Percentiles rank a stretch among this genome's conserved stretches.
Evolutionary conservation across 176 grass and related monocot species (phyloP).

Genomic region (Hyparrhenia diplandra): DNA sequence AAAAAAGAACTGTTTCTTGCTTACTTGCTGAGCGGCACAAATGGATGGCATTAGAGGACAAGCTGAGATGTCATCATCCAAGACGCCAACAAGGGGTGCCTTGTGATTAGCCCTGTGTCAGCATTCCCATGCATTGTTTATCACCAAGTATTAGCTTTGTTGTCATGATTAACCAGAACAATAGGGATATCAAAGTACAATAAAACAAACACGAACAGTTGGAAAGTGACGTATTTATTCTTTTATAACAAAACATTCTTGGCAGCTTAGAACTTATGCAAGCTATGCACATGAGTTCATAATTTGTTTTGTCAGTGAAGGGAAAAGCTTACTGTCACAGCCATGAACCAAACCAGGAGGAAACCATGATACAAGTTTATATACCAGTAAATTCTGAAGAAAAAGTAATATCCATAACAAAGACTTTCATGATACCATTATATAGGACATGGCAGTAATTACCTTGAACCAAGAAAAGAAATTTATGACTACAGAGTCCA

Average conservation of each 20-base stretch:
- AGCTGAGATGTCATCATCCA: slow-evolving; percentile 18
- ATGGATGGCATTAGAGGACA: not conserved
- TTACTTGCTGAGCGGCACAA: not conserved
- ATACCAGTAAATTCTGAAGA: not conserved
- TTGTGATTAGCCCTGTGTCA: slow-evolving; percentile 9
- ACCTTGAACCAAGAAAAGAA: not conserved
- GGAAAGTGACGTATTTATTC: slow-evolving; percentile 8
- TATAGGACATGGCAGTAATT: not conserved
- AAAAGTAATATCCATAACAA: not conserved
- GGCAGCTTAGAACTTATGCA: not conserved
- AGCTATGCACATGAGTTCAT: not conserved
- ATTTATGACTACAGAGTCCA: not conserved
- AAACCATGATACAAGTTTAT: not conserved
- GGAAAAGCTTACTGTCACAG: not conserved
- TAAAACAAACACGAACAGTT: not conserved
- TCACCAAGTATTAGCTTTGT: not conserved
- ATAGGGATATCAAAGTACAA: slow-evolving; percentile 9
- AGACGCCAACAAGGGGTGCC: not conserved
- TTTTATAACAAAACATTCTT: slow-evolving; percentile 13
- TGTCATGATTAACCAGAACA: slow-evolving; percentile 1
- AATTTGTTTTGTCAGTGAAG: not conserved
- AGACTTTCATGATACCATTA: not conserved
- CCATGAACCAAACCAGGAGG: not conserved
- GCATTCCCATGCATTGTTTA: slow-evolving; percentile 23
- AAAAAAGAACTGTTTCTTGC: slow-evolving; percentile 9